Conservation (phyloP, 768 basidiomycete genomes). For the Cystofilobasidium capitatum region DNA sequence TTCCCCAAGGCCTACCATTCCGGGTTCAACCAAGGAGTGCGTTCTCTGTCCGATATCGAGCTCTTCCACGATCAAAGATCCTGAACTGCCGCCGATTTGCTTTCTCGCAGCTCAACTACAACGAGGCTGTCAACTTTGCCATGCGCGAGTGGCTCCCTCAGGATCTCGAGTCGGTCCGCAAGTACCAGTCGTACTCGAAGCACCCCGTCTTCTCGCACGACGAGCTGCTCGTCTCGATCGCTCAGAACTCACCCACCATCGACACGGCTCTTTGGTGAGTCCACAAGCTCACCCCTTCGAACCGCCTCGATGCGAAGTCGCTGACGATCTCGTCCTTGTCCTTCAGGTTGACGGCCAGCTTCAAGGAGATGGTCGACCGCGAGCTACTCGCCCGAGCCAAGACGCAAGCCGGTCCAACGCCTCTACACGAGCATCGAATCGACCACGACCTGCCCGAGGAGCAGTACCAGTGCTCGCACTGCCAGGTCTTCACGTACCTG, state of each 20-base stretch:
- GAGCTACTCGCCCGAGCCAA: constrained; percentile 61
- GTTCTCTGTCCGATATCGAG: constrained; percentile 36
- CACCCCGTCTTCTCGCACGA: constrained; percentile 97
- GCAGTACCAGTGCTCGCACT: constrained; percentile 85
- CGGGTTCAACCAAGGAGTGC: constrained; percentile 94
- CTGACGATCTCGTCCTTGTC: constrained; percentile 2
- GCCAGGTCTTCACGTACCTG: constrained; percentile 91
- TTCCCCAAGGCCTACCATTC: constrained; percentile 97
- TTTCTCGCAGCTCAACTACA: constrained; percentile 76
- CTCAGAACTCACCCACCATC: constrained; percentile 84
- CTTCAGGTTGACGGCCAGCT: constrained; percentile 67
- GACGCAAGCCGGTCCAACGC: constrained; percentile 44
- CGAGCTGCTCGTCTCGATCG: constrained; percentile 92
- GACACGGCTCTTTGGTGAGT: constrained; percentile 85
- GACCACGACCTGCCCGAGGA: constrained; percentile 79
- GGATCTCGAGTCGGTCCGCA: constrained; percentile 76
- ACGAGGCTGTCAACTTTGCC: constrained; percentile 98
- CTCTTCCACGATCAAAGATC: too few species aligned
- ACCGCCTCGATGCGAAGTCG: constrained; percentile 22
- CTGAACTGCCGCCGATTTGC: not conserved
- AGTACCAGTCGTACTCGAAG: constrained; percentile 77
- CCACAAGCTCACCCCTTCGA: not conserved
- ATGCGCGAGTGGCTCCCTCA: constrained; percentile 86
- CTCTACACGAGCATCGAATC: constrained; percentile 55
- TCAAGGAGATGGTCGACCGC: constrained; percentile 78